Evolutionary conservation across 1,139 yeast genomes (phyloP).

Genomic region (Diutina scorzettiae): DNA sequence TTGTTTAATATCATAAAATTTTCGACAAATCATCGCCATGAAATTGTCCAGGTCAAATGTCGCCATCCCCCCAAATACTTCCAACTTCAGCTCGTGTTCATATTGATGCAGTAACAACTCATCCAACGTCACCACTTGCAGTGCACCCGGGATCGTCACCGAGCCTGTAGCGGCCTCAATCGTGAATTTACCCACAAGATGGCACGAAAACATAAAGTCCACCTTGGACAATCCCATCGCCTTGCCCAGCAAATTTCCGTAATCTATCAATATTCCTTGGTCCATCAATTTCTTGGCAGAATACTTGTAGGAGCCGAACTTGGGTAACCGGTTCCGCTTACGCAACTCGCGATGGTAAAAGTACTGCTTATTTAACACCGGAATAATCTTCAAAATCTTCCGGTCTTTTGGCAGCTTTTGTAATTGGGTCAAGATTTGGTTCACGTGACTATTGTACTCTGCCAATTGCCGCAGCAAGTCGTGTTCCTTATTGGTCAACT

Average conservation of each 20-base stretch:
- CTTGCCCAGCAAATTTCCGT: constrained; percentile 29
- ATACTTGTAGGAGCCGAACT: constrained; percentile 77
- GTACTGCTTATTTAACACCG: constrained; percentile 70
- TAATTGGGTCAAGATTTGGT: constrained; percentile 47
- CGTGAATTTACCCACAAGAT: constrained; percentile 58
- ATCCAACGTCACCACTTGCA: constrained; percentile 46
- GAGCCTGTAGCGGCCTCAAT: constrained; percentile 48
- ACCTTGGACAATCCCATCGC: constrained; percentile 41
- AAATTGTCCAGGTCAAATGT: constrained; percentile 55
- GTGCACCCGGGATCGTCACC: constrained; percentile 40
- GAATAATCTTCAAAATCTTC: constrained; percentile 37
- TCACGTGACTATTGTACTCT: constrained; percentile 63
- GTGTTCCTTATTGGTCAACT: constrained; percentile 48
- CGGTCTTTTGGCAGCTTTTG: constrained; percentile 45
- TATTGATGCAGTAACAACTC: constrained; percentile 59
- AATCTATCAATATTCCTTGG: constrained; percentile 51
- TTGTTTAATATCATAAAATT: constrained; percentile 45
- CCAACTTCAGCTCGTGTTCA: constrained; percentile 36
- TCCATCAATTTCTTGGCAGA: constrained; percentile 68
- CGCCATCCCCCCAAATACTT: constrained; percentile 54
- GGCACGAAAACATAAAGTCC: constrained; percentile 67
- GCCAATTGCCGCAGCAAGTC: constrained; percentile 49
- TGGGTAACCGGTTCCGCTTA: constrained; percentile 55
- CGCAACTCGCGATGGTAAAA: constrained; percentile 66
- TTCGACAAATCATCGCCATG: constrained; percentile 55